Base-by-base conservation (phyloP, 345 rosid genomes). In the Salix purpurea region DNA sequence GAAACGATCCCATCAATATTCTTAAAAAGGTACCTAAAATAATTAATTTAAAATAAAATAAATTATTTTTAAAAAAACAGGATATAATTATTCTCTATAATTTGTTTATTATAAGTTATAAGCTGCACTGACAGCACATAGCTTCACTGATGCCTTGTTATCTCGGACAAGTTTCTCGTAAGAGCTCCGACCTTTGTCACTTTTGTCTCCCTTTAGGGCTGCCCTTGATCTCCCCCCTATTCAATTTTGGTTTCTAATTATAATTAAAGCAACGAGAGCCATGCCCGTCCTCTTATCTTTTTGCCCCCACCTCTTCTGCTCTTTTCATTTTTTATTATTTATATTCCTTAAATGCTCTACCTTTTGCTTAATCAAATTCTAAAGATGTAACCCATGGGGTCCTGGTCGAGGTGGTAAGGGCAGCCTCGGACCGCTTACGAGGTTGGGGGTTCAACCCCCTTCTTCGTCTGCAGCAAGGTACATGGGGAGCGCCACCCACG, bases 51-150 rank as follows among this genome's bases (percentile, higher is more conserved):
- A 28, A 28, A 28, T 1, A 24, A 24, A 0, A 24, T 0, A 24
- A 24, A 24, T 0, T 24, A 0, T n/a, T n/a, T n/a, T n/a, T n/a
- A 24, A 24, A 24, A 24, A 24, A 24, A 24, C 26, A 24, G 26
- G 26, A 24, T 24, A 24, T 24, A 24, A 24, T 24, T 24, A 24
- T 24, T 24, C 26, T 24, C 26, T 24, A 26, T 36, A 36, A 36
- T 48, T 14, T 64, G 37, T 77, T 70, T 71, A 37, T 70, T 71
- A 37, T 64, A 16, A 18, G 15, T 15, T 61, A 54, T 48, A 19
- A 44, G 23, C n/a, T 70, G 71, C 61, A 65, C 5, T 60, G 70
- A 75, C 87, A 82, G 87, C 84, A 79, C 80, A 82, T 48, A 26
- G 74, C 65, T 69, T 75, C 71, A 71, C 50, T 4, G 34, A 24